phyloP scores from a whole-genome alignment of 139 green algal species.

The Raphidocelis subcapitata region DNA sequence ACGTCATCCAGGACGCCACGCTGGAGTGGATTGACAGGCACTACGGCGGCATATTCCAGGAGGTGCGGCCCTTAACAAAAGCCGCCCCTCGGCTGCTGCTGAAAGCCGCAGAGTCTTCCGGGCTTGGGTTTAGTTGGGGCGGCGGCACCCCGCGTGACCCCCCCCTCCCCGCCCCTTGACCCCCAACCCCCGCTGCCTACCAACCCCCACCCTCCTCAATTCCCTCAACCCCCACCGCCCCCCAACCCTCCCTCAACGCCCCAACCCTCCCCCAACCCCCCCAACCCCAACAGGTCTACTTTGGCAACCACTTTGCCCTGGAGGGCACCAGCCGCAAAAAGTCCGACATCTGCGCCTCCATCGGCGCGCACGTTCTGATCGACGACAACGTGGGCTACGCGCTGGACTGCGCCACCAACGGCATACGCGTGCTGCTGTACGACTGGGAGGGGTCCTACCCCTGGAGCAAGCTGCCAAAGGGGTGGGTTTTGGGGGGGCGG shows the following conservation, averaged over 20 bases:
- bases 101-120: too few relatives aligned
- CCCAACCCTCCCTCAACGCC: too few relatives aligned
- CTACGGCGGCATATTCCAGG: slow-evolving; percentile 71
- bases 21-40: slow-evolving; percentile 85
- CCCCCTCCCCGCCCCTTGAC: too few relatives aligned
- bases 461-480: slow-evolving; percentile 76
- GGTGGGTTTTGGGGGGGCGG: slow-evolving; percentile 7
- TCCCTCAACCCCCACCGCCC: too few relatives aligned
- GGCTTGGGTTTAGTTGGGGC: too few relatives aligned
- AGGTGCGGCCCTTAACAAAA: too few relatives aligned
- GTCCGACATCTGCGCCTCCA: slow-evolving; percentile 89
- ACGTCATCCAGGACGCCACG: slow-evolving; percentile 88
- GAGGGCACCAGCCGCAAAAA: slow-evolving; percentile 76
- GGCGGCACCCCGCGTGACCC: too few relatives aligned
- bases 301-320: slow-evolving; percentile 96
- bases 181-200: too few relatives aligned
- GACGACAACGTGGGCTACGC: slow-evolving; percentile 96
- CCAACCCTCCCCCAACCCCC: too few relatives aligned
- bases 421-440: slow-evolving; percentile 92
- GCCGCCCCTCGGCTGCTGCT: too few relatives aligned
- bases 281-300: slow-evolving; percentile 72
- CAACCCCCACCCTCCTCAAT: too few relatives aligned
- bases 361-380: slow-evolving; percentile 86
- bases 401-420: slow-evolving; percentile 80
- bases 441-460: slow-evolving; percentile 85